A percentile compares a stretch with the other conserved stretches of the same genome.
Conservation (phyloP, 768 basidiomycete genomes). For the Exsudoporus frostii region DNA sequence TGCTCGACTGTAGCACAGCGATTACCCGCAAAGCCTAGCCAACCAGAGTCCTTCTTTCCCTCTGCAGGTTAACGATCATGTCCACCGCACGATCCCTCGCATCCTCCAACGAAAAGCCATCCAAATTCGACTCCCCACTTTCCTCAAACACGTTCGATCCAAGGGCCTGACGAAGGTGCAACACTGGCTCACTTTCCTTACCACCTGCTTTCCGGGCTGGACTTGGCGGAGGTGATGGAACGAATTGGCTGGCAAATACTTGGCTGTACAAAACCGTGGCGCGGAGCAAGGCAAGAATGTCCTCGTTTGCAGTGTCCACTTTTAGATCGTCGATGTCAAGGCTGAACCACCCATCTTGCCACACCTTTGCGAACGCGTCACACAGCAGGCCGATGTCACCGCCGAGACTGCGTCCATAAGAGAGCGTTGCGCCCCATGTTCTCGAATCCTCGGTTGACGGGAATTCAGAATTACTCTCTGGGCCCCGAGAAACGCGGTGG, state of each 20-base stretch:
- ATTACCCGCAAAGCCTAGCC: conserved; percentile 2
- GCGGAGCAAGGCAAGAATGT: conserved; percentile 51
- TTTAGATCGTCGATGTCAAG: conserved; percentile 31
- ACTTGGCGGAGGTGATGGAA: conserved; percentile 61
- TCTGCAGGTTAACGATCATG: conserved; percentile 47
- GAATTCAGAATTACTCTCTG: conserved; percentile 14
- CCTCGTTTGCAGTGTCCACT: conserved; percentile 36
- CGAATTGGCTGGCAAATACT: conserved; percentile 46
- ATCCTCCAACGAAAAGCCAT: conserved; percentile 56
- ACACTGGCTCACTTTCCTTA: conserved; percentile 22
- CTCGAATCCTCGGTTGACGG: conserved; percentile 25
- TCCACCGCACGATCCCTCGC: conserved; percentile 77
- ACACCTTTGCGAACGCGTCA: conserved; percentile 53
- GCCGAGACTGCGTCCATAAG: conserved; percentile 61
- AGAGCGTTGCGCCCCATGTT: conserved; percentile 48
- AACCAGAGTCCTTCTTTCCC: conserved; percentile 21
- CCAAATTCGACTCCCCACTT: conserved; percentile 13
- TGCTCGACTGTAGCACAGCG: background rate
- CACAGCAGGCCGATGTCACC: conserved; percentile 55
- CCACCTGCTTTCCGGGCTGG: conserved; percentile 34
- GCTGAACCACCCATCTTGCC: conserved; percentile 37
- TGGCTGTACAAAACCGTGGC: conserved; percentile 60
- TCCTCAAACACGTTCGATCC: conserved; percentile 50
- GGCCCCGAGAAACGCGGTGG: conserved; percentile 33
- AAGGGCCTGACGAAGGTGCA: conserved; percentile 52